A percentile compares a stretch with the other conserved stretches of the same genome.
These are phyloP conservation scores for Ophiostoma piceae DNA, from an alignment of 2,329 filamentous ascomycete genomes.

Conservation along the genomic window DNA sequence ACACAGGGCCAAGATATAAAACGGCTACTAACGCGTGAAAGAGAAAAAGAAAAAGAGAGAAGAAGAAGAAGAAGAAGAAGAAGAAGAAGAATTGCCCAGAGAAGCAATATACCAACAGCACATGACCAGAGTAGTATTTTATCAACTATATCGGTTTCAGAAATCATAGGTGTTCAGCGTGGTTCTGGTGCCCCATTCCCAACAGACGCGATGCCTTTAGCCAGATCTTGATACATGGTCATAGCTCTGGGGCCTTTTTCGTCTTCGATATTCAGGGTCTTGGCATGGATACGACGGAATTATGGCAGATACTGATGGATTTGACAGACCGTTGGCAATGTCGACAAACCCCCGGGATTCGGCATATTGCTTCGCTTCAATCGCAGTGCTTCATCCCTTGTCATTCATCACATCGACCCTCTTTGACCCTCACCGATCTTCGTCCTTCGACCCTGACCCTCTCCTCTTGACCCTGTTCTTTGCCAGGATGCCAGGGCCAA, in stretches of 20 bases:
- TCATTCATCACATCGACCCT: neutral
- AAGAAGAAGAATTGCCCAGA: neutral
- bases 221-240: conserved; percentile 1
- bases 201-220: neutral
- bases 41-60: neutral
- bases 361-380: neutral
- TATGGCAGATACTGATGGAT: neutral
- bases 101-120: neutral
- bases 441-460: neutral
- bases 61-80: no score
- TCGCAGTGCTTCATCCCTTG: neutral
- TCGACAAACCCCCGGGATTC: neutral
- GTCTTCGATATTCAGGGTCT: neutral
- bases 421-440: neutral
- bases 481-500: neutral
- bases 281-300: neutral
- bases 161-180: neutral
- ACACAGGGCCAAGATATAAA: neutral
- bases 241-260: neutral
- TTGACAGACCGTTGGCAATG: neutral
- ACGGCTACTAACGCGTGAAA: neutral
- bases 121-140: neutral
- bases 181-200: neutral
- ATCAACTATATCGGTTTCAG: neutral
- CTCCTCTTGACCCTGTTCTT: neutral